phyloP scores from a whole-genome alignment of 1,284 basidiomycete species.

The Nidula niveotomentosa region DNA sequence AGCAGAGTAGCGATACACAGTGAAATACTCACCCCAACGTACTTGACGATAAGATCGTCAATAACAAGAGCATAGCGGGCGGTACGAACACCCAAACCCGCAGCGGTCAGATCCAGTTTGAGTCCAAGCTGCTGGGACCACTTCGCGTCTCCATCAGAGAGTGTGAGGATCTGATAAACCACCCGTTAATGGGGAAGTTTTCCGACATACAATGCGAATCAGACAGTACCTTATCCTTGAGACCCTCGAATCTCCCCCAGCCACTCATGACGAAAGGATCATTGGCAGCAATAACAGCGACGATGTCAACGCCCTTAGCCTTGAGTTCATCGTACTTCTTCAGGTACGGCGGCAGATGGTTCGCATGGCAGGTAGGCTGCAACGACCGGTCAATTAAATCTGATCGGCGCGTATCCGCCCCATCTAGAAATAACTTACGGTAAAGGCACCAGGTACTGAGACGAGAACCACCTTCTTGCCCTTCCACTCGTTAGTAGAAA shows the following conservation, averaged over 20 bases:
- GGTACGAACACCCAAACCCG: slow-evolving; percentile 66
- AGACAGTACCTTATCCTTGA: slow-evolving; percentile 63
- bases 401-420: not conserved
- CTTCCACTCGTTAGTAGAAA: slow-evolving; percentile 70
- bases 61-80: slow-evolving; percentile 70
- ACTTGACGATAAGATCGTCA: slow-evolving; percentile 70
- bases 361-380: slow-evolving; percentile 72
- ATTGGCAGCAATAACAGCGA: slow-evolving; percentile 72
- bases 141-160: slow-evolving; percentile 63
- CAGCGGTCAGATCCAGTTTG: slow-evolving; percentile 52
- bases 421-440: slow-evolving; percentile 41
- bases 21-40: slow-evolving; percentile 48
- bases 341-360: slow-evolving; percentile 74
- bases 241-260: slow-evolving; percentile 68
- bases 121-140: slow-evolving; percentile 71
- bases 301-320: slow-evolving; percentile 70
- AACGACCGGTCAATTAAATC: not conserved
- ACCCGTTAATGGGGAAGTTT: not conserved
- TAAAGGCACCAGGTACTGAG: slow-evolving; percentile 80
- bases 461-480: slow-evolving; percentile 84
- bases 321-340: slow-evolving; percentile 68
- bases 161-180: slow-evolving; percentile 52
- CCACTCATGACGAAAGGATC: slow-evolving; percentile 80
- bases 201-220: not conserved
- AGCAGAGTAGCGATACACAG: slow-evolving; percentile 2